Conservation (phyloP, 176 grass and related monocot species). For the barley (Hordeum vulgare) region MorexV3_pseudomolecules_assembly NC_058522.1:567850613-567851112, state of each 20-base stretch:
- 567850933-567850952: conserved; percentile 49
- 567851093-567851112: conserved; percentile 73
- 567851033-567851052: neutral
- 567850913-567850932: conserved; percentile 22
- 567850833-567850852: neutral
- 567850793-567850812: neutral
- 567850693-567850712: neutral
- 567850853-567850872: neutral
- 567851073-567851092: conserved; percentile 55
- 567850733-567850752: neutral
- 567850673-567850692: conserved; percentile 30
- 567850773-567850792: neutral
- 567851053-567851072: neutral
- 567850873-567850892: too few relatives aligned
- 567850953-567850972: conserved; percentile 54
- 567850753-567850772: neutral
- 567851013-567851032: conserved; percentile 27
- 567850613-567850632: conserved; percentile 47
- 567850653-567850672: conserved; percentile 60
- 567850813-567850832: neutral
- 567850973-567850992: conserved; percentile 73
- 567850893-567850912: too few relatives aligned
- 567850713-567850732: neutral
- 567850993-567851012: conserved; percentile 69
- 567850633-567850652: conserved; percentile 61